Conservation (phyloP, 345 rosid species). For the Euphorbia tirucalli region DNA sequence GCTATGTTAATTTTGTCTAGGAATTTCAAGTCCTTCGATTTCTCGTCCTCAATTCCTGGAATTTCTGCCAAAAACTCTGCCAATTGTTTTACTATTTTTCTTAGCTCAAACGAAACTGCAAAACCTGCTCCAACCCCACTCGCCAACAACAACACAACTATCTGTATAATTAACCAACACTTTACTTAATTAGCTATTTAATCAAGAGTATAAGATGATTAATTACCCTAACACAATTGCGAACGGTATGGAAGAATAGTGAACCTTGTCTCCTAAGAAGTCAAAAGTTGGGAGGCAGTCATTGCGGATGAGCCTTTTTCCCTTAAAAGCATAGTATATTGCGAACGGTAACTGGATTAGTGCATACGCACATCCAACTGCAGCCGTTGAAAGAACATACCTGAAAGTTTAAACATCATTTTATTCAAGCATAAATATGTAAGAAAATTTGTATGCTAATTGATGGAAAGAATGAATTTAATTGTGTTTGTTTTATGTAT, state of each 20-base stretch:
- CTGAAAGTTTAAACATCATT: too few species aligned
- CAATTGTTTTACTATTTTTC: not conserved
- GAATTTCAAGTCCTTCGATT: not conserved
- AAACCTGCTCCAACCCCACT: conserved; percentile 27
- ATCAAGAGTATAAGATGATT: too few species aligned
- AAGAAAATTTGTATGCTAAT: too few species aligned
- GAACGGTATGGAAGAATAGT: too few species aligned
- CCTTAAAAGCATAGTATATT: conserved; percentile 14
- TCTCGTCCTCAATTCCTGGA: not conserved
- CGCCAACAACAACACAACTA: conserved; percentile 14
- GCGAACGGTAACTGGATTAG: conserved; percentile 19
- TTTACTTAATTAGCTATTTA: too few species aligned
- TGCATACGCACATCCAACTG: conserved; percentile 11
- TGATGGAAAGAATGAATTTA: too few species aligned
- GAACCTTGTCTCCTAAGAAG: conserved; percentile 25
- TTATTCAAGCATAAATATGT: too few species aligned
- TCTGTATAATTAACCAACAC: conserved; percentile 4
- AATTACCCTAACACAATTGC: too few species aligned
- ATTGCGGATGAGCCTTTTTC: conserved; percentile 11
- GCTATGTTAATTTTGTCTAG: conserved; percentile 13
- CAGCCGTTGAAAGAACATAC: conserved; percentile 19
- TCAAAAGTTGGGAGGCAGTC: conserved; percentile 21
- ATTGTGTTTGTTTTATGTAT: too few species aligned
- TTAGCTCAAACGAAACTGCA: conserved; percentile 16
- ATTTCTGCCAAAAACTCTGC: not conserved